Conservation (phyloP, 192 early-diverging fungal species). For the Chytriomyces sp. region DNA sequence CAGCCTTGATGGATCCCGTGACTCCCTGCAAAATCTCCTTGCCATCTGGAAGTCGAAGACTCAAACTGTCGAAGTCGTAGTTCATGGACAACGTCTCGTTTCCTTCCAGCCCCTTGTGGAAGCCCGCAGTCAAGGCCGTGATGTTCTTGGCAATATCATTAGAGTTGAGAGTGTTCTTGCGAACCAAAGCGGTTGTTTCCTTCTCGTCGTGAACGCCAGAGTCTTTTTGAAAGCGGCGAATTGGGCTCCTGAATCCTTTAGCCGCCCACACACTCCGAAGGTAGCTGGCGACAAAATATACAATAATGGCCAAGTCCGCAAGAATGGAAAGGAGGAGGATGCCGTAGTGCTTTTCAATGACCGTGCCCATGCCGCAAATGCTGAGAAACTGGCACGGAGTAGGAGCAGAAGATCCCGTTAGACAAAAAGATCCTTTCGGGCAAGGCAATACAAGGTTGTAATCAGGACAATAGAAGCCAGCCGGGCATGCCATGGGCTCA, state of each 20-base stretch:
- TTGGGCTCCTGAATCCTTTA: too few species aligned
- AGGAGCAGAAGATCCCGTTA: conserved; percentile 10
- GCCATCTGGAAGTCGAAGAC: conserved; percentile 39
- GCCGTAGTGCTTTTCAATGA: conserved; percentile 18
- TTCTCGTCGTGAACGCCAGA: too few species aligned
- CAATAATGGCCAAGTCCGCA: conserved; percentile 30
- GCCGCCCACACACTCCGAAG: too few species aligned
- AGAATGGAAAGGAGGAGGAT: conserved; percentile 3
- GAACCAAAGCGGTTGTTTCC: neutral
- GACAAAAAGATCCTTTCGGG: conserved; percentile 22
- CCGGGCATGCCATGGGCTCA: conserved; percentile 42
- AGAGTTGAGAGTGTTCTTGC: too few species aligned
- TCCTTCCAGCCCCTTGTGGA: conserved; percentile 2
- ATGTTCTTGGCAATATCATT: conserved; percentile 12
- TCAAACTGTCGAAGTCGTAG: conserved; percentile 41
- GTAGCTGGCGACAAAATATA: too few species aligned
- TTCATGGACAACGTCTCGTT: conserved; percentile 31
- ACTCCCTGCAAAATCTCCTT: conserved; percentile 70
- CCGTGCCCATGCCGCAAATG: conserved; percentile 34
- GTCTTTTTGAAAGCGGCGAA: too few species aligned
- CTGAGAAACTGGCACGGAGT: conserved; percentile 30
- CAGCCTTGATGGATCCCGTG: conserved; percentile 69
- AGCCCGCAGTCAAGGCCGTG: conserved; percentile 1
- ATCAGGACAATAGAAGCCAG: conserved; percentile 44
- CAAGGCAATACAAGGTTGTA: conserved; percentile 28